Base-by-base conservation (phyloP, 2,329 filamentous ascomycete genomes). In the Cryoendolithus antarcticus region DNA sequence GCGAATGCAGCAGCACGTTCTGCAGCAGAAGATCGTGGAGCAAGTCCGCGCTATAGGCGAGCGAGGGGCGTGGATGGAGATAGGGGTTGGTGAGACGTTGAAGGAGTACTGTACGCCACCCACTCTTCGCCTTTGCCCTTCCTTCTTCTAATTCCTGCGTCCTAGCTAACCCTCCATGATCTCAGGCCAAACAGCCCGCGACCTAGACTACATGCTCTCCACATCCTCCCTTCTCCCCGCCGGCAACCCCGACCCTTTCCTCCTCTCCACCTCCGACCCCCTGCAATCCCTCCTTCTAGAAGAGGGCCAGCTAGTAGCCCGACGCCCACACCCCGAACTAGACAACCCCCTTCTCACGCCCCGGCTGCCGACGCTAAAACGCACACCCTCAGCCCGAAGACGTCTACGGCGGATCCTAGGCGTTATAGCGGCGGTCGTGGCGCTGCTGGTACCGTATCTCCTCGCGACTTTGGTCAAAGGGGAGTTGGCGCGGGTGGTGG, bases 11-110 rank as follows among this genome's bases (percentile, higher is more conserved):
- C 40, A 47, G 30, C 43, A 50, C 31, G 47, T 49, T 2, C 27
- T 50, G 35, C 48, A 49, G 33, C 44, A 47, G 37, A 50, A 48
- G 36, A 41, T 50, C 6, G 39, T 44, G n/a, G 46, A 47, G 34
- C 46, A 50, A 36, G 48, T 50, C 30, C 45, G 45, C n/a, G 47
- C 43, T 6, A 37, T 50, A 7, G 43, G 45, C 4, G 43, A 49
- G 24, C 44, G 40, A 27, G 44, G 42, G 9, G 43, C 46, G 6
- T 50, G 46, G 46, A 46, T 50, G 48, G 48, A 49, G 35, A 45
- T 48, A 32, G 48, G 47, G 6, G 41, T 50, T 21, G 36, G 38
- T 19, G 36, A 49, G 41, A 49, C 48, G n/a, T 34, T 50, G 39
- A 47, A 49, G 24, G 43, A 47, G n/a, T 50, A 50, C 35, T 49